A percentile compares a stretch with the other conserved stretches of the same genome.
phyloP scores from a whole-genome alignment of 371 early-diverging fungal species.

The Haplosporangium sp. region DNA sequence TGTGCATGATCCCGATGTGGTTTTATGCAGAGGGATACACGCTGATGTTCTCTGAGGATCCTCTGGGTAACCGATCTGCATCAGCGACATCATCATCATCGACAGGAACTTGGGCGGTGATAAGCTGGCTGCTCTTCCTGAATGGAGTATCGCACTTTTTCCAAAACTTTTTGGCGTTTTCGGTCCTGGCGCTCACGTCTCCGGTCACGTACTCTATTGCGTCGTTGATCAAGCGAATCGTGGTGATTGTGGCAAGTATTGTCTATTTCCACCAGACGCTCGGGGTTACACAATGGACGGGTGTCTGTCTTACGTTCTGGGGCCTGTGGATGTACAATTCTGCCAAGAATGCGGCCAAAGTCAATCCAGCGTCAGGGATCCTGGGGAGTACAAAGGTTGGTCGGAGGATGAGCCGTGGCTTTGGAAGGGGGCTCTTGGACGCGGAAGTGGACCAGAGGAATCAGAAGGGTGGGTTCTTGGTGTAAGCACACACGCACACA shows the following conservation, averaged over 20 bases:
- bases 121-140: conserved; percentile 62
- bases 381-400: conserved; percentile 34
- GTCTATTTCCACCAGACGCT: conserved; percentile 87
- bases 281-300: conserved; percentile 70
- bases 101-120: conserved; percentile 24
- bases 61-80: background rate
- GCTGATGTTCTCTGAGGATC: conserved; percentile 43
- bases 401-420: conserved; percentile 30
- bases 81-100: background rate
- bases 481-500: background rate
- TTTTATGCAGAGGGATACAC: conserved; percentile 75
- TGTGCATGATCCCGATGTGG: conserved; percentile 87
- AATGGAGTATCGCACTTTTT: conserved; percentile 85
- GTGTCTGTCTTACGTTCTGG: conserved; percentile 82
- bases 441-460: conserved; percentile 15
- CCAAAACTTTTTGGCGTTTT: conserved; percentile 87
- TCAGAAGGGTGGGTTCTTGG: conserved; percentile 22
- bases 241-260: conserved; percentile 88
- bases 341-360: conserved; percentile 68
- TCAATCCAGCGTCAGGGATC: conserved; percentile 27
- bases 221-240: conserved; percentile 88
- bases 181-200: conserved; percentile 80
- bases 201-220: conserved; percentile 92
- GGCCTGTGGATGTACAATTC: conserved; percentile 90
- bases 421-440: conserved; percentile 25